Percentiles rank a stretch among this genome's conserved stretches.
phyloP scores from a whole-genome alignment of 192 early-diverging fungal species.

The Gigaspora rosea region DNA sequence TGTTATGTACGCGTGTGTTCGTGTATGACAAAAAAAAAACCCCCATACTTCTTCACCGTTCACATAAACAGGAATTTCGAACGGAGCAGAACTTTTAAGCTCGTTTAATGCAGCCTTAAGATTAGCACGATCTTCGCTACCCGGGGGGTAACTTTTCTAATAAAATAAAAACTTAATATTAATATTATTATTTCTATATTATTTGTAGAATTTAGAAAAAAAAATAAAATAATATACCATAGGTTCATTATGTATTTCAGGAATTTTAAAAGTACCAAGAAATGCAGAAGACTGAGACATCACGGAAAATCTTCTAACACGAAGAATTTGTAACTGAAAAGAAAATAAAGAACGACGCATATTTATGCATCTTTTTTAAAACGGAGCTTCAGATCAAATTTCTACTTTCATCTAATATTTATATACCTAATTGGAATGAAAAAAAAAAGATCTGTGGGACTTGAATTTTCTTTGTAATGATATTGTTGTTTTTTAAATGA shows the following conservation, averaged over 20 bases:
- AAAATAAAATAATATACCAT: slow-evolving; percentile 50
- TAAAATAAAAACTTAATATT: not conserved
- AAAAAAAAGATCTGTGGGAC: too few species aligned
- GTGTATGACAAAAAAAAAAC: not conserved
- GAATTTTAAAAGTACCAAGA: slow-evolving; percentile 81
- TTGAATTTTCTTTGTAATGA: too few species aligned
- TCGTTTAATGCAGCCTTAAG: slow-evolving; percentile 80
- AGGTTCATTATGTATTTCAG: slow-evolving; percentile 84
- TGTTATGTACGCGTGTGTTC: too few species aligned
- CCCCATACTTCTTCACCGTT: slow-evolving; percentile 83
- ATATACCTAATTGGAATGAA: too few species aligned
- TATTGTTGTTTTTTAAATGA: too few species aligned
- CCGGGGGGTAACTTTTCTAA: slow-evolving; percentile 73
- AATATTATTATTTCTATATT: slow-evolving; percentile 10
- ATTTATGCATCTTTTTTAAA: too few species aligned
- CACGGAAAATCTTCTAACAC: too few species aligned
- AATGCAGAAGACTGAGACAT: slow-evolving; percentile 38
- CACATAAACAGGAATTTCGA: slow-evolving; percentile 81
- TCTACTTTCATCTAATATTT: too few species aligned
- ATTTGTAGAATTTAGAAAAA: not conserved
- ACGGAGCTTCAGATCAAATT: too few species aligned
- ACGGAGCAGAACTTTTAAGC: slow-evolving; percentile 65
- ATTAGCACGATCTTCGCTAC: slow-evolving; percentile 68
- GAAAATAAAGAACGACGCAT: too few species aligned
- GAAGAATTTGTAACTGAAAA: too few species aligned